Evolutionary conservation across 1,284 basidiomycete species (phyloP), one percentile per base, ranked within the genome.

Genomic region (Tetrapyrgos nigripes): DNA sequence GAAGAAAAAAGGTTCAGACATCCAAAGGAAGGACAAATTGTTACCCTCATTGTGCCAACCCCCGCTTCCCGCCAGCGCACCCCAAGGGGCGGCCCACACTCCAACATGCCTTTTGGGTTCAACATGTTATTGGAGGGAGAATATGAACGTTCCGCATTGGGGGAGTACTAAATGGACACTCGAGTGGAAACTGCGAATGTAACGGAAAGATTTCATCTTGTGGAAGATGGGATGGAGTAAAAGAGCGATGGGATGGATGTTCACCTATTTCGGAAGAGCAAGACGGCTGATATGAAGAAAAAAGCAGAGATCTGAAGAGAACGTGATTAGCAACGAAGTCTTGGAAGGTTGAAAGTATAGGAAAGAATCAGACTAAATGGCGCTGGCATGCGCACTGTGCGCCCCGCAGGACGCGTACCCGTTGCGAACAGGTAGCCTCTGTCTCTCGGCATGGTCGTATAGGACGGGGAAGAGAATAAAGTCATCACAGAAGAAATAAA

Each of bases 401-500:
- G 75, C 72, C 76, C 79, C 79, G 75, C 65, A 83, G 77, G 79
- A 77, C 79, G 81, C 84, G 74, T 77, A 82, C 84, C 79, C 79
- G 85, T 86, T 87, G 85, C 84, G 84, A 88, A 87, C 84, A 80
- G 79, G 86, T 84, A 65, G 75, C 66, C 86, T 88, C 86, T 88
- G 72, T 84, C 81, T 71, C 88, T 90, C 88, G 84, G 68, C 78
- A 87, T 84, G 80, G 85, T 90, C 88, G 87, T 87, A 70, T 90
- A 90, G 74, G 88, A 87, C 86, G 88, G 88, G 88, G 88, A 89
- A 90, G 88, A 89, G 88, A 90, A 90, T 83, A 80, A 81, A 80
- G 83, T 87, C 88, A 89, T 89, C 88, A 71, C 59, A 60, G 60
- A 65, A 70, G 57, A 64, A 54, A 27, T 43, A n/a, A 37, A 37